phyloP scores from a whole-genome alignment of 495 filamentous ascomycete species.

The Tuber magnatum region DNA sequence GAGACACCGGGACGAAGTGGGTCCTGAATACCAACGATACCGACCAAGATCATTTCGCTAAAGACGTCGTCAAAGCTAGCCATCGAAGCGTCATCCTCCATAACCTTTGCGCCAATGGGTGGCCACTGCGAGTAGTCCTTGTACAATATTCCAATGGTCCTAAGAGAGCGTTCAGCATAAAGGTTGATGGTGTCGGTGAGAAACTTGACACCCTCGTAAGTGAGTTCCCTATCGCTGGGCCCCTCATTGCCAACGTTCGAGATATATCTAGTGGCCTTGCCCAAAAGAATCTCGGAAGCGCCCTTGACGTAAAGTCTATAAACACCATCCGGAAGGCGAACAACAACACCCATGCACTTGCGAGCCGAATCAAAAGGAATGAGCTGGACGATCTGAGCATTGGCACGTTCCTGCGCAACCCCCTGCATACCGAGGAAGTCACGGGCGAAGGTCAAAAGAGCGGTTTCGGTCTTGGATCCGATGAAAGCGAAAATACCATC shows the following conservation, averaged over 20 bases:
- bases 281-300: constrained; percentile 63
- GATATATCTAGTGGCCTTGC: constrained; percentile 64
- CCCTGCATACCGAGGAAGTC: constrained; percentile 70
- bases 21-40: constrained; percentile 81
- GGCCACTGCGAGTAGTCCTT: constrained; percentile 88
- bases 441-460: constrained; percentile 65
- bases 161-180: constrained; percentile 74
- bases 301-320: constrained; percentile 64
- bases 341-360: constrained; percentile 63
- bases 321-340: constrained; percentile 50
- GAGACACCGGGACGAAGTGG: constrained; percentile 74
- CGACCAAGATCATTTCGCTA: constrained; percentile 67
- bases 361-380: constrained; percentile 62
- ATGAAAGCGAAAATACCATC: constrained; percentile 66
- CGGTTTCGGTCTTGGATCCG: constrained; percentile 87
- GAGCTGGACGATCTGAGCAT: constrained; percentile 57
- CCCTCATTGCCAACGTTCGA: constrained; percentile 58
- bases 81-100: constrained; percentile 62
- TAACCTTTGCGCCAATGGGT: constrained; percentile 57
- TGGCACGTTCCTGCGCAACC: constrained; percentile 61
- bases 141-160: constrained; percentile 81
- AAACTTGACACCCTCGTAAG: constrained; percentile 52
- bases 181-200: constrained; percentile 60
- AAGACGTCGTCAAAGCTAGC: constrained; percentile 74
- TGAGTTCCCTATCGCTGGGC: constrained; percentile 51